Evolutionary conservation across 495 filamentous ascomycete genomes (phyloP), one percentile per base, ranked within the genome.

Genomic region (Penicillium coffeae): DNA sequence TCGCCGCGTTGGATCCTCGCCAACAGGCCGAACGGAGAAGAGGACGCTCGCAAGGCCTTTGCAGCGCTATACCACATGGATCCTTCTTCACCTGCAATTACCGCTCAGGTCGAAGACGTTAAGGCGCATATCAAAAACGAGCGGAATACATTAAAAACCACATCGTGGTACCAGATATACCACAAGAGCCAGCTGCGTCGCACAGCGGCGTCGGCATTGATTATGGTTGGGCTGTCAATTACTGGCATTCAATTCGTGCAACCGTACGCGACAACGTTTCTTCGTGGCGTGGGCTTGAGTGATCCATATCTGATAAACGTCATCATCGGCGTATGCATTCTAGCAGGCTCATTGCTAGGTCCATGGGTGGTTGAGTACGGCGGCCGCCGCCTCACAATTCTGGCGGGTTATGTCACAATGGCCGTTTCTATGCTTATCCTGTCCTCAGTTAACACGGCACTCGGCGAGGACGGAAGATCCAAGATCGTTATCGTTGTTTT

Each of bases 221-320:
- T 66, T 33, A 55, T 58, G 57, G 25, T 62, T 22, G 63, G 63
- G 6, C 33, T 62, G 4, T 53, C 60, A 0, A 58, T 66, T 25
- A 62, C 63, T 1, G 63, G 60, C 3, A 62, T 64, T 37, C 57
- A 64, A 16, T 66, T 66, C 38, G 60, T 64, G 15, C 49, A 58
- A 21, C 60, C 63, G 0, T 66, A 64, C 16, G 58, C 63, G 7
- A 48, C 63, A 0, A 40, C 60, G 0, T 66, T 66, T 15, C 46
- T 66, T 12, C 52, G 52, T 14, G 50, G 55, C 1, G 60, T 62
- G 13, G 63, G 60, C 0, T 51, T 66, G 35, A 53, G 51, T 13
- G 53, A 64, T 14, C 60, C 63, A 8, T 66, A 62, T 20, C 35
- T 66, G 9, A 61, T 66, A 40, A 64, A 64, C 8, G 54, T 64